phyloP scores from a whole-genome alignment of 2,329 filamentous ascomycete genomes.

The Scolecobasidium constrictum region DNA sequence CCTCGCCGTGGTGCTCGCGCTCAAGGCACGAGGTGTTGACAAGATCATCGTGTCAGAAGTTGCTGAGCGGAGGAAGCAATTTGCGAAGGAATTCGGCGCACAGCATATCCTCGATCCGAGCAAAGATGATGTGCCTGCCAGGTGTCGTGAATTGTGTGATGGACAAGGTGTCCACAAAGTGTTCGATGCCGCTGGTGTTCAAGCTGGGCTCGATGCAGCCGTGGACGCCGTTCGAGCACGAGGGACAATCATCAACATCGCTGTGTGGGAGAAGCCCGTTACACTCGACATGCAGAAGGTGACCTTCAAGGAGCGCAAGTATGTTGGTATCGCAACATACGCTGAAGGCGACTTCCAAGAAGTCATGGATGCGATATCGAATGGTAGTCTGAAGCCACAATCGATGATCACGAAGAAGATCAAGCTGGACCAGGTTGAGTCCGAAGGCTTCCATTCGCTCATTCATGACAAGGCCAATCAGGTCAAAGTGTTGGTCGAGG shows the following conservation, averaged over 20 bases:
- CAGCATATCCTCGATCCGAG: constrained; percentile 40
- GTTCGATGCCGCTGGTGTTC: constrained; percentile 44
- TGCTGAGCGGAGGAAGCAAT: constrained; percentile 34
- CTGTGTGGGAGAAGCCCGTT: constrained; percentile 44
- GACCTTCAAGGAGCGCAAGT: constrained; percentile 42
- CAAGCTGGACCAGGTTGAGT: constrained; percentile 33
- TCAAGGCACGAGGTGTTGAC: constrained; percentile 31
- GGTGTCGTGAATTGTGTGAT: constrained; percentile 32
- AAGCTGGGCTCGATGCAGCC: constrained; percentile 37
- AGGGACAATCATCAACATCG: constrained; percentile 44
- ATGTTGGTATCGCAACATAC: constrained; percentile 42
- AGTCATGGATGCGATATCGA: constrained; percentile 35
- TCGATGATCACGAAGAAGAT: constrained; percentile 41
- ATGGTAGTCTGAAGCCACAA: constrained; percentile 29
- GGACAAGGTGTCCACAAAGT: constrained; percentile 38
- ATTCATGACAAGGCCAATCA: constrained; percentile 9
- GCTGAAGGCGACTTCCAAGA: constrained; percentile 39
- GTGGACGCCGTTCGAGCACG: constrained; percentile 37
- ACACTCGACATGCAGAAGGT: constrained; percentile 39
- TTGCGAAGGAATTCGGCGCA: constrained; percentile 40
- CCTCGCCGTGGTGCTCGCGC: constrained; percentile 36
- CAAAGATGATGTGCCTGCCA: constrained; percentile 35
- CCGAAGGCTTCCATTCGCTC: constrained; percentile 13
- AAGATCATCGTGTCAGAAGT: constrained; percentile 45
- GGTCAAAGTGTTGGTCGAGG: constrained; percentile 9